Evolutionary conservation across 805 yeast genomes (phyloP).

Genomic region (Candida stauntonica): DNA sequence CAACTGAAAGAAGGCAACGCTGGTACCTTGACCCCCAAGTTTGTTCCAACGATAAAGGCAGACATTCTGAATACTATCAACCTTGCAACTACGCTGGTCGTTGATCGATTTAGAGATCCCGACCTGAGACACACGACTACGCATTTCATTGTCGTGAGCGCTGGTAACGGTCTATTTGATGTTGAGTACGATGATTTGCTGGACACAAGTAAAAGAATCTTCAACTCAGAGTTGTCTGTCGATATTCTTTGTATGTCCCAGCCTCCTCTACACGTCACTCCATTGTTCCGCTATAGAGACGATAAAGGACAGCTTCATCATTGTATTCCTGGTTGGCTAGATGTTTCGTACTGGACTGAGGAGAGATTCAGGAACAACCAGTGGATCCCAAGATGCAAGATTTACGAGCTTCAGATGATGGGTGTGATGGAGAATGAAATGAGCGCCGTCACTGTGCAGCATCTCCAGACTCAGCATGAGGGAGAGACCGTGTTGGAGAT

Average conservation of each 20-base stretch:
- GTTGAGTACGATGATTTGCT: conserved; percentile 76
- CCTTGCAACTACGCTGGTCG: conserved; percentile 71
- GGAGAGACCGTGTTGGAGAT: conserved; percentile 46
- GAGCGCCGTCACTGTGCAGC: conserved; percentile 61
- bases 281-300: conserved; percentile 72
- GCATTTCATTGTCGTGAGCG: conserved; percentile 83
- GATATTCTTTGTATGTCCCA: conserved; percentile 86
- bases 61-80: conserved; percentile 85
- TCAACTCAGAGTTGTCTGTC: conserved; percentile 77
- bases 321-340: conserved; percentile 94
- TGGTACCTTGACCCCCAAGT: conserved; percentile 35
- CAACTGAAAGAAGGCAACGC: conserved; percentile 30
- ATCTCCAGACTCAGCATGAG: conserved; percentile 36
- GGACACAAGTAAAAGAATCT: conserved; percentile 69
- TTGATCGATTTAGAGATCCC: conserved; percentile 75
- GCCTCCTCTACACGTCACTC: conserved; percentile 90
- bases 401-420: conserved; percentile 97
- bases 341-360: conserved; percentile 85
- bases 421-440: conserved; percentile 92
- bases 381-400: conserved; percentile 94
- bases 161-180: conserved; percentile 92
- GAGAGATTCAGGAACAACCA: conserved; percentile 38
- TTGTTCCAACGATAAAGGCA: conserved; percentile 86
- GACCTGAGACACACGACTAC: conserved; percentile 87
- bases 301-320: conserved; percentile 48